Evolutionary conservation across 257 asterid genomes (phyloP).

Genomic region (Perilla frutescens): DNA sequence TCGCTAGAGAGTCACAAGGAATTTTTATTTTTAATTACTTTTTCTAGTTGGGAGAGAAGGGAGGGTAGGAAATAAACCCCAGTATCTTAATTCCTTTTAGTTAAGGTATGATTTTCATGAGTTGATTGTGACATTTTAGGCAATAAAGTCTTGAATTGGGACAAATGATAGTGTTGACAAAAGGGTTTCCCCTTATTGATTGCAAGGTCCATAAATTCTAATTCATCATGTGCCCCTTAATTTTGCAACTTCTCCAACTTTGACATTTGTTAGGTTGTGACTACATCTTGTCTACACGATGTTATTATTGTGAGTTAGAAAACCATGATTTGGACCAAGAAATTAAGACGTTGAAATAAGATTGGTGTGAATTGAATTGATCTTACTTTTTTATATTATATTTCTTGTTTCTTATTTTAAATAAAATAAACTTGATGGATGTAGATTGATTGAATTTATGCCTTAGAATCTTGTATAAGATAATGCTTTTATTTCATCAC

Average conservation of each 20-base stretch:
- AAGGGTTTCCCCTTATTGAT: conserved; percentile 19
- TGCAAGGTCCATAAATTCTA: neutral
- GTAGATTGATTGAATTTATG: too few species aligned
- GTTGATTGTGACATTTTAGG: neutral
- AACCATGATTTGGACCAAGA: neutral
- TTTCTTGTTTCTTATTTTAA: neutral
- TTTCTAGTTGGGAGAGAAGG: too few species aligned
- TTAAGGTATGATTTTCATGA: neutral
- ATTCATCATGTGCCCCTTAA: neutral
- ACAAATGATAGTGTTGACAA: neutral
- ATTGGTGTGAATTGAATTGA: neutral
- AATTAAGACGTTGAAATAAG: neutral
- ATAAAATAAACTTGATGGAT: too few species aligned
- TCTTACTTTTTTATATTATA: neutral
- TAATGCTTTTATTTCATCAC: too few species aligned
- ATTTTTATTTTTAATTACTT: too few species aligned
- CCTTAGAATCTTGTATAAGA: too few species aligned
- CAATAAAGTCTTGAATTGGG: neutral
- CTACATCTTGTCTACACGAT: too few species aligned
- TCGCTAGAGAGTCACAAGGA: too few species aligned
- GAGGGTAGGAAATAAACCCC: too few species aligned
- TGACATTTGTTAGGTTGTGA: neutral
- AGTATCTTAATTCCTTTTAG: neutral
- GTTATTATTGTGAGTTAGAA: too few species aligned
- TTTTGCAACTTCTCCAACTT: conserved; percentile 6